Conservation (phyloP, 2,329 filamentous ascomycete species). For the Amauroascus niger region DNA sequence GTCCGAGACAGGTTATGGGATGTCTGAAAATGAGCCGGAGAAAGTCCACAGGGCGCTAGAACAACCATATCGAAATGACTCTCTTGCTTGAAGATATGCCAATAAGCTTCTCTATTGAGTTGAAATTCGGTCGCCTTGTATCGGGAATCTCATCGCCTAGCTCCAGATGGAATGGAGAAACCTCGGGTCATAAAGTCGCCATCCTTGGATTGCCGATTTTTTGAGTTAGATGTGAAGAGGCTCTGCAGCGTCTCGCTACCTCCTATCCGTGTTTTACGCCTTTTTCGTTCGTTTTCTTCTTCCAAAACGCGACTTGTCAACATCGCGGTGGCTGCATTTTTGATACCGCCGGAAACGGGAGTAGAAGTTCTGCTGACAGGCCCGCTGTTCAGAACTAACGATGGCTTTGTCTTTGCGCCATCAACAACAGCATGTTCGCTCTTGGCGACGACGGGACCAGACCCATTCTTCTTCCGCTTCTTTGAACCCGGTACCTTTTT, state of each 20-base stretch:
- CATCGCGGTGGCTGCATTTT: slow-evolving; percentile 75
- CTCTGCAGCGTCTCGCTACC: slow-evolving; percentile 48
- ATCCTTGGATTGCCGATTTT: slow-evolving; percentile 35
- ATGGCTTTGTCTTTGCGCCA: neutral
- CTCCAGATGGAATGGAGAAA: slow-evolving; percentile 42
- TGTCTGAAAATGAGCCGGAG: neutral
- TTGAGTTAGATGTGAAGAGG: slow-evolving; percentile 42
- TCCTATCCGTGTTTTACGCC: slow-evolving; percentile 61
- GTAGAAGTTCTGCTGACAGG: slow-evolving; percentile 26
- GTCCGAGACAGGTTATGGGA: neutral
- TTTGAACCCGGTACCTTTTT: slow-evolving; percentile 61
- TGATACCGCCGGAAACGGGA: slow-evolving; percentile 54
- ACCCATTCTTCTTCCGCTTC: slow-evolving; percentile 62
- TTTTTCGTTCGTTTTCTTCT: slow-evolving; percentile 75
- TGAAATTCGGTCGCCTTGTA: neutral
- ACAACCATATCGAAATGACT: neutral
- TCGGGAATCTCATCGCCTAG: slow-evolving; percentile 28
- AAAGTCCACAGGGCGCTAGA: neutral
- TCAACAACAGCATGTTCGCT: slow-evolving; percentile 19
- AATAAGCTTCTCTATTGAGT: neutral
- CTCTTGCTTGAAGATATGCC: neutral
- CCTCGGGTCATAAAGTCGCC: slow-evolving; percentile 52
- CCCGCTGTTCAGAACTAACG: slow-evolving; percentile 16
- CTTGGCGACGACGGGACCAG: slow-evolving; percentile 33
- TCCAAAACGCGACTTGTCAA: slow-evolving; percentile 77